These are phyloP conservation scores for Rubroboletus satanas DNA, from an alignment of 768 basidiomycete genomes.

Conservation along the genomic window DNA sequence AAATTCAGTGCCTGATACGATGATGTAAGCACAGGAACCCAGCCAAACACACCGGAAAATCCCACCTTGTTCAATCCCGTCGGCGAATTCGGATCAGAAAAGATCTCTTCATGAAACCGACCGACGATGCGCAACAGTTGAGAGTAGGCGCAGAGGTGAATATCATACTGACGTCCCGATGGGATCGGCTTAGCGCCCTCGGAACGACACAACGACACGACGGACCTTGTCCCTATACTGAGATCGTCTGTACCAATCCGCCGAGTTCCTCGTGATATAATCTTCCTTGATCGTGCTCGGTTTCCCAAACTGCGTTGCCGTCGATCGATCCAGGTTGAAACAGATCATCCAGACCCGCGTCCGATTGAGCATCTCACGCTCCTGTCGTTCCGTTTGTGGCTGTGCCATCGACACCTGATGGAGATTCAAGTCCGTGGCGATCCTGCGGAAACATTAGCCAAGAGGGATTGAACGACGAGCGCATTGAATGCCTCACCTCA, in stretches of 20 bases:
- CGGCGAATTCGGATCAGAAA: conserved; percentile 63
- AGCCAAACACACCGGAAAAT: background rate
- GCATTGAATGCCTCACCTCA: conserved; percentile 43
- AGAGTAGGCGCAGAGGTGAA: conserved; percentile 73
- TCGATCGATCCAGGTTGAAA: conserved; percentile 84
- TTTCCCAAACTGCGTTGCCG: conserved; percentile 86
- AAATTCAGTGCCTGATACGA: conserved; percentile 58
- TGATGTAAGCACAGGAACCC: conserved; percentile 2
- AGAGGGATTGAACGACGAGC: too few species aligned
- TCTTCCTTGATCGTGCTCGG: conserved; percentile 87
- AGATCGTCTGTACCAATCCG: conserved; percentile 73
- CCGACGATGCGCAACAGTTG: conserved; percentile 66
- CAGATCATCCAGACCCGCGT: conserved; percentile 89
- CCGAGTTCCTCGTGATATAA: conserved; percentile 65
- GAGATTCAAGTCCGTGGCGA: conserved; percentile 87
- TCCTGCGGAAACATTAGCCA: conserved; percentile 35
- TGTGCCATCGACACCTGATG: conserved; percentile 62
- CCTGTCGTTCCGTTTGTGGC: conserved; percentile 68
- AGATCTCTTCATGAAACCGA: conserved; percentile 73
- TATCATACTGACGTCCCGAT: conserved; percentile 50
- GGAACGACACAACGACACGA: conserved; percentile 3
- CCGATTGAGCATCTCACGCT: conserved; percentile 80
- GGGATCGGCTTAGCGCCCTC: background rate
- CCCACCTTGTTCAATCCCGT: conserved; percentile 66
- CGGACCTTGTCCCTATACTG: conserved; percentile 46